phyloP scores from a whole-genome alignment of 2,329 filamentous ascomycete genomes.

The Colletotrichum chrysophilum region DNA sequence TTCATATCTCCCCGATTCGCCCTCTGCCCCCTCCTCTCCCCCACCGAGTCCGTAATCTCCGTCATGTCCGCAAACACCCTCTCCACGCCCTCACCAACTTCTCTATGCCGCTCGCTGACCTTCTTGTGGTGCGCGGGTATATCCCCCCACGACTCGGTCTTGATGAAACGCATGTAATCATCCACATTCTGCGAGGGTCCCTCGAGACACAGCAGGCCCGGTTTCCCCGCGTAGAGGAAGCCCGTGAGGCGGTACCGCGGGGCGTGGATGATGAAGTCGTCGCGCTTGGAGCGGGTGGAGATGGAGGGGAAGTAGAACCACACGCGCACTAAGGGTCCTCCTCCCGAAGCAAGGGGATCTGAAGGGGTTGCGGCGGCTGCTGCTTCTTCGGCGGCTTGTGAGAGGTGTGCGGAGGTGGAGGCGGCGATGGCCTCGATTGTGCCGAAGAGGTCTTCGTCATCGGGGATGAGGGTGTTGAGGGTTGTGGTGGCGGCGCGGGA shows the following conservation, averaged over 20 bases:
- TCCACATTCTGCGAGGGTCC: conserved; percentile 53
- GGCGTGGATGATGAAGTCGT: conserved; percentile 60
- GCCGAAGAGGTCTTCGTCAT: conserved; percentile 46
- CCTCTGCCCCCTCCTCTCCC: conserved; percentile 51
- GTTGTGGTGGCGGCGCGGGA: conserved; percentile 49
- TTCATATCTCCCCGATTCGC: conserved; percentile 59
- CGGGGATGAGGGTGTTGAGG: conserved; percentile 44
- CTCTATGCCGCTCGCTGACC: conserved; percentile 60
- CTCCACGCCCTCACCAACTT: conserved; percentile 24
- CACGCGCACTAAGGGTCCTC: conserved; percentile 48
- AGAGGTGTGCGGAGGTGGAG: conserved; percentile 33
- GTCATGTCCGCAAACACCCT: conserved; percentile 61
- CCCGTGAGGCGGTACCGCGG: conserved; percentile 59
- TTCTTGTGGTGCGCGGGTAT: conserved; percentile 68
- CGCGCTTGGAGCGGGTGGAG: conserved; percentile 62
- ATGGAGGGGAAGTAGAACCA: conserved; percentile 71
- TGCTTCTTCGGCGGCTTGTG: conserved; percentile 26
- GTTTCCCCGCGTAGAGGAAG: conserved; percentile 66
- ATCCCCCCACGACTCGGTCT: conserved; percentile 67
- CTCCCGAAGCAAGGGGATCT: neutral
- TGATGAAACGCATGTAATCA: conserved; percentile 67
- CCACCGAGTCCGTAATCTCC: conserved; percentile 58
- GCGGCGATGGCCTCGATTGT: conserved; percentile 50
- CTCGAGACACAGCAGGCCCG: conserved; percentile 58
- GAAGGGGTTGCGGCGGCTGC: neutral